Evolutionary conservation across 2,329 filamentous ascomycete species (phyloP).

Genomic region (Neopestalotiopsis rosae): DNA sequence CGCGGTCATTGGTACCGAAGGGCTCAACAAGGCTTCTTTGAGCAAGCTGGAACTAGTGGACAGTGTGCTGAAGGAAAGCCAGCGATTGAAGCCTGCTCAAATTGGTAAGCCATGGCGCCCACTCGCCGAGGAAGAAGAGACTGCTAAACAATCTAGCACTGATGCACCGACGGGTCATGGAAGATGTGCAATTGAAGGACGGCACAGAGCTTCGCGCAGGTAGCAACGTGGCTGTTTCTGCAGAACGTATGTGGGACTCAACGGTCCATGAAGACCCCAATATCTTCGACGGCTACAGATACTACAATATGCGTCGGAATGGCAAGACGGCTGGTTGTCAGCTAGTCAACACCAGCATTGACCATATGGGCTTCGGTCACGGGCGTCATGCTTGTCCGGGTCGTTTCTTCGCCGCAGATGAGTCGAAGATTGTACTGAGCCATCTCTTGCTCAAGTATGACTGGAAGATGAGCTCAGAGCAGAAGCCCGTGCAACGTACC

Average conservation of each 20-base stretch:
- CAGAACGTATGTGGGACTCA: slow-evolving; percentile 20
- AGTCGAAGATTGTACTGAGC: slow-evolving; percentile 39
- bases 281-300: slow-evolving; percentile 9
- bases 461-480: slow-evolving; percentile 23
- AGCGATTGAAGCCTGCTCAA: slow-evolving; percentile 28
- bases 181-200: slow-evolving; percentile 2
- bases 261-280: slow-evolving; percentile 26
- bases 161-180: background rate
- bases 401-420: slow-evolving; percentile 39
- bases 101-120: background rate
- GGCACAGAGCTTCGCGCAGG: background rate
- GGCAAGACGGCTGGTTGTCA: slow-evolving; percentile 39
- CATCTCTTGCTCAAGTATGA: slow-evolving; percentile 38
- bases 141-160: background rate
- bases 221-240: background rate
- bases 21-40: slow-evolving; percentile 27
- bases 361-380: slow-evolving; percentile 43
- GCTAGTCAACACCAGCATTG: slow-evolving; percentile 40
- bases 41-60: slow-evolving; percentile 32
- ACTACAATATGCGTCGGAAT: slow-evolving; percentile 10
- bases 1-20: slow-evolving; percentile 23
- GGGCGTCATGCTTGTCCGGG: slow-evolving; percentile 44
- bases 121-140: too few relatives aligned
- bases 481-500: too few relatives aligned
- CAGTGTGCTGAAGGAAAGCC: slow-evolving; percentile 32